phyloP scores from a whole-genome alignment of 805 yeast species.

The Saccharomycopsis sp. region DNA sequence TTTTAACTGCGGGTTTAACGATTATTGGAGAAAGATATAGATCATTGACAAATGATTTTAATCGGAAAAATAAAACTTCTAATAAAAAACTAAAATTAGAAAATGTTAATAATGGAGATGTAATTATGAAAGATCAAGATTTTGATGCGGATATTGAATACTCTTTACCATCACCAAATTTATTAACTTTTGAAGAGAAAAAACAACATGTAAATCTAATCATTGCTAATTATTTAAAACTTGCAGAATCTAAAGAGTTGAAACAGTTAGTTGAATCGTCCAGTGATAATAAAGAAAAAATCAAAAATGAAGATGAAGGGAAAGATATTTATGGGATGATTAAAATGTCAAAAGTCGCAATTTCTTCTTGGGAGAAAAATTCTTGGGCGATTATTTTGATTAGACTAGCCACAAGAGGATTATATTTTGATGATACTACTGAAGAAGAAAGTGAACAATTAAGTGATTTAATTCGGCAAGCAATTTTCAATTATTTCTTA shows the following conservation, averaged over 20 bases:
- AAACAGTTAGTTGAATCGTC: constrained; percentile 11
- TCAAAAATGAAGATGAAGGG: constrained; percentile 10
- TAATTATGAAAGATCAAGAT: background rate
- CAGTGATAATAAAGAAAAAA: constrained; percentile 19
- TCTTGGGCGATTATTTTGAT: constrained; percentile 72
- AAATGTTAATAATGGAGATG: constrained; percentile 5
- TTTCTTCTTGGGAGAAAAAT: constrained; percentile 47
- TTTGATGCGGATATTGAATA: constrained; percentile 25
- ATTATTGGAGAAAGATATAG: constrained; percentile 56
- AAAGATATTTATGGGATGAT: constrained; percentile 18
- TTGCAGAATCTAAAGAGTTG: constrained; percentile 27
- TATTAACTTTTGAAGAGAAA: constrained; percentile 42
- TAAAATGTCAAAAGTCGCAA: constrained; percentile 25
- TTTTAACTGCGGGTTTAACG: constrained; percentile 55
- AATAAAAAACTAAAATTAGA: background rate
- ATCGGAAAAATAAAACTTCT: background rate
- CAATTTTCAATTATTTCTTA: constrained; percentile 63
- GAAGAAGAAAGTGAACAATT: constrained; percentile 29
- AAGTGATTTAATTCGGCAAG: constrained; percentile 54
- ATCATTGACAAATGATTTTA: background rate
- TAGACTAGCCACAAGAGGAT: constrained; percentile 77
- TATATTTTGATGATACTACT: constrained; percentile 23
- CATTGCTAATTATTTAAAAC: constrained; percentile 45
- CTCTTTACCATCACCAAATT: constrained; percentile 48
- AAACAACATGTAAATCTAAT: constrained; percentile 46